Evolutionary conservation across 106 monocot genomes (phyloP).

Genomic region (Dendrobium chrysotoxum): DNA sequence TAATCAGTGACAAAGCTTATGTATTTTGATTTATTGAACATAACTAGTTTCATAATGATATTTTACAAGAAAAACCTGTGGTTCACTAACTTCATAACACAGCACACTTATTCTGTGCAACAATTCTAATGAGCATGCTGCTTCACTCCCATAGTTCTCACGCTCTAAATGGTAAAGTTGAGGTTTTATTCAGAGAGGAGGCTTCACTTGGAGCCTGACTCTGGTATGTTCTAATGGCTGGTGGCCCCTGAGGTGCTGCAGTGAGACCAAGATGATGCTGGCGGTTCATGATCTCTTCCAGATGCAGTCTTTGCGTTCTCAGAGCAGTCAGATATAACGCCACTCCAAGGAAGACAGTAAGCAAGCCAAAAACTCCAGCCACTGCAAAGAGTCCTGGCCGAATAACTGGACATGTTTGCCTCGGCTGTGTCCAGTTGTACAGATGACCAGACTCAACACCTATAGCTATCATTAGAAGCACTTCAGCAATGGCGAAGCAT

Average conservation of each 20-base stretch:
- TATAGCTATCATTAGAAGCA: conserved; percentile 64
- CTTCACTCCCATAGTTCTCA: not conserved
- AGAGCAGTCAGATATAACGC: conserved; percentile 64
- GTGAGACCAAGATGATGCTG: conserved; percentile 5
- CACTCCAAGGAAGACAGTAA: conserved; percentile 73
- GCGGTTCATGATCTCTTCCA: conserved; percentile 8
- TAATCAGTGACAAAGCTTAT: conserved; percentile 19
- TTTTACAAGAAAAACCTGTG: not conserved
- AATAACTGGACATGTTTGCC: conserved; percentile 36
- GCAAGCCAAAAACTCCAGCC: conserved; percentile 63
- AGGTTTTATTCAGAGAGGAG: conserved; percentile 4
- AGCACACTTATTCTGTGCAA: not conserved
- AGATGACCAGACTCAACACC: conserved; percentile 62
- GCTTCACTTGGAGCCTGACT: not conserved
- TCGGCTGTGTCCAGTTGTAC: conserved; percentile 45
- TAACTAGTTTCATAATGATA: conserved; percentile 11
- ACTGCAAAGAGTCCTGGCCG: conserved; percentile 62
- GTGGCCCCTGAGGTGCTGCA: not conserved
- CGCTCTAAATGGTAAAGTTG: conserved; percentile 12
- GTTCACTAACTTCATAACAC: not conserved
- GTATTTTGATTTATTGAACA: conserved; percentile 29
- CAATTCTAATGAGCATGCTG: not conserved
- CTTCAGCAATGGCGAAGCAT: conserved; percentile 69
- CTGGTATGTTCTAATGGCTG: not conserved
- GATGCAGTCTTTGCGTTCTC: conserved; percentile 38